Percentiles rank a stretch among this genome's conserved stretches.
Conservation (phyloP, 2,329 filamentous ascomycete species). For the Fusarium devonianum region DNA sequence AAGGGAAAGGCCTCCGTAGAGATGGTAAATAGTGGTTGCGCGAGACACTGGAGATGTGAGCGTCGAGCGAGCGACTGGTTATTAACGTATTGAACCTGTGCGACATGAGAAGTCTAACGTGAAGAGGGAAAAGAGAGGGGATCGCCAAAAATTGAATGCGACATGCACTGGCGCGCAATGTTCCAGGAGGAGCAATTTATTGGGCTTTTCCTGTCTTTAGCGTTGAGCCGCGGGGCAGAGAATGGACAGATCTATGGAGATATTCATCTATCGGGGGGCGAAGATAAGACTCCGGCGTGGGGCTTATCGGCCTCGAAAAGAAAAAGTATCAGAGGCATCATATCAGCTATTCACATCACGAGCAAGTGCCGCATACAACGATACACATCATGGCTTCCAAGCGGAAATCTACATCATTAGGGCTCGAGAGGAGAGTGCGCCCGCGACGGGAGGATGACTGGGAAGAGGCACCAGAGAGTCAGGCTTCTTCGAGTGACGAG, state of each 20-base stretch:
- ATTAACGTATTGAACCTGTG: background rate
- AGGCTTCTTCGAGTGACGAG: slow-evolving; percentile 39
- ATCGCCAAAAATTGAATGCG: slow-evolving; percentile 5
- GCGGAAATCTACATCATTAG: slow-evolving; percentile 50
- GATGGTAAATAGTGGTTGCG: background rate
- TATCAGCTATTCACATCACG: background rate
- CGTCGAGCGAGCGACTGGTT: slow-evolving; percentile 5
- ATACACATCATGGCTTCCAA: slow-evolving; percentile 46
- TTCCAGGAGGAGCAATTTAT: background rate
- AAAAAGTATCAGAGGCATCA: slow-evolving; percentile 22
- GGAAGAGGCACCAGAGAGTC: slow-evolving; percentile 49
- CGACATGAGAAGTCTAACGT: slow-evolving; percentile 14
- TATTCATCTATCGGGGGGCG: slow-evolving; percentile 25
- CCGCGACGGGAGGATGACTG: slow-evolving; percentile 54
- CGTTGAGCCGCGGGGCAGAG: slow-evolving; percentile 16
- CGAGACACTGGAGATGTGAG: background rate
- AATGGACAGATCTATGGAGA: background rate
- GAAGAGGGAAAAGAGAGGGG: background rate
- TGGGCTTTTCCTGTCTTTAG: slow-evolving; percentile 10
- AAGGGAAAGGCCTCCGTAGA: too few species aligned
- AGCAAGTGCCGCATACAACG: background rate
- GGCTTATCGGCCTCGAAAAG: slow-evolving; percentile 27
- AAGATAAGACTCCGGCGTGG: slow-evolving; percentile 28
- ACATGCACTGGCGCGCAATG: slow-evolving; percentile 4
- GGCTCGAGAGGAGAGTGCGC: slow-evolving; percentile 54